These are phyloP conservation scores for Trichodelitschia bisporula DNA, from an alignment of 495 filamentous ascomycete species.

Conservation along the genomic window DNA sequence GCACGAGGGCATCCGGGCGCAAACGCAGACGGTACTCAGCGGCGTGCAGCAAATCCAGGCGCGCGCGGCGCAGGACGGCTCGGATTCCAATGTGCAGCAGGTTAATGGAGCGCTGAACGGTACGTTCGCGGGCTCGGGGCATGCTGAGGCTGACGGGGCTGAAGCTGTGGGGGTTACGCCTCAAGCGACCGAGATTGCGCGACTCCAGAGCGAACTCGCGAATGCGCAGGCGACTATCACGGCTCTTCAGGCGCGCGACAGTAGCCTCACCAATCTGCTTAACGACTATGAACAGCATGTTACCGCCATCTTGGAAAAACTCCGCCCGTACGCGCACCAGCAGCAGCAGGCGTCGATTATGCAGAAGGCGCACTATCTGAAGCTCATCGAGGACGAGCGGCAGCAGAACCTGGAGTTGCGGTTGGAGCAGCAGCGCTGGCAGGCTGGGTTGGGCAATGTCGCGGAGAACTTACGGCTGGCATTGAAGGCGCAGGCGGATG, in stretches of 20 bases:
- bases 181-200: conserved; percentile 12
- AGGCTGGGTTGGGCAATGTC: conserved; percentile 18
- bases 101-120: background rate
- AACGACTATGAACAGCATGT: conserved; percentile 31
- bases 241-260: conserved; percentile 23
- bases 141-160: background rate
- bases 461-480: conserved; percentile 10
- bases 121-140: background rate
- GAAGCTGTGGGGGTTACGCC: background rate
- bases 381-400: conserved; percentile 30
- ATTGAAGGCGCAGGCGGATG: too few relatives aligned
- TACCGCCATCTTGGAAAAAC: conserved; percentile 31
- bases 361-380: conserved; percentile 34
- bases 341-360: conserved; percentile 32
- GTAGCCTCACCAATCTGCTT: conserved; percentile 27
- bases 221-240: conserved; percentile 23
- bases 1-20: conserved; percentile 51
- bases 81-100: background rate
- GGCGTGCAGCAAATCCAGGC: conserved; percentile 39
- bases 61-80: conserved; percentile 5
- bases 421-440: conserved; percentile 40
- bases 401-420: conserved; percentile 30
- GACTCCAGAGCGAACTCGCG: conserved; percentile 26
- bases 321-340: conserved; percentile 34
- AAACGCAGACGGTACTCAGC: conserved; percentile 46